phyloP scores from a whole-genome alignment of 352 stramenopile species.

The Aphanomyces cochlioides region DNA sequence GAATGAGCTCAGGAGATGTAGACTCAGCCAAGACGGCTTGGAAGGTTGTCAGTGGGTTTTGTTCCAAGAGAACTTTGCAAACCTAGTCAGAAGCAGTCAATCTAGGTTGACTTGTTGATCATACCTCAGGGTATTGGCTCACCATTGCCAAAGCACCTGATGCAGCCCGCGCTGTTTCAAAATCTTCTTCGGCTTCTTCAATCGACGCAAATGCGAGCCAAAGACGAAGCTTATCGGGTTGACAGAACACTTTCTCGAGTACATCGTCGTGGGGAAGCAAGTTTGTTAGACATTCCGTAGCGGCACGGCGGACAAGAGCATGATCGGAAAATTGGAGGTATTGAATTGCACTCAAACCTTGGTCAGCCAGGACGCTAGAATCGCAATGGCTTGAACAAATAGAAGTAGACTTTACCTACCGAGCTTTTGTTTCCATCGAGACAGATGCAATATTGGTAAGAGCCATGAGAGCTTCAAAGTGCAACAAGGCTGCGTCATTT shows the following conservation, averaged over 20 bases:
- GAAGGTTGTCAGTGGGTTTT: constrained; percentile 61
- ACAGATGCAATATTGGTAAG: constrained; percentile 96
- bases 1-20: constrained; percentile 57
- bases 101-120: constrained; percentile 14
- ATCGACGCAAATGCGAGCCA: constrained; percentile 91
- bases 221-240: constrained; percentile 90
- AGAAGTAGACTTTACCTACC: constrained; percentile 56
- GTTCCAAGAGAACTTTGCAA: constrained; percentile 46
- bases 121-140: constrained; percentile 65
- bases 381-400: not conserved
- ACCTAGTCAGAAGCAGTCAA: constrained; percentile 10
- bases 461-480: constrained; percentile 94
- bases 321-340: constrained; percentile 97
- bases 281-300: constrained; percentile 96
- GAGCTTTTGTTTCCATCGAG: constrained; percentile 92
- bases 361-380: constrained; percentile 22
- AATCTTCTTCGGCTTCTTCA: constrained; percentile 90
- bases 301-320: constrained; percentile 93
- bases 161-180: constrained; percentile 89
- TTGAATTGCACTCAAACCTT: constrained; percentile 70
- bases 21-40: constrained; percentile 47
- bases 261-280: constrained; percentile 92
- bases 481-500: constrained; percentile 80
- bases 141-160: constrained; percentile 93
- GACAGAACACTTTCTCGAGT: constrained; percentile 90